These are phyloP conservation scores for Escallonia herrerae DNA, from an alignment of 129 eudicot species.

Conservation along the genomic window DNA sequence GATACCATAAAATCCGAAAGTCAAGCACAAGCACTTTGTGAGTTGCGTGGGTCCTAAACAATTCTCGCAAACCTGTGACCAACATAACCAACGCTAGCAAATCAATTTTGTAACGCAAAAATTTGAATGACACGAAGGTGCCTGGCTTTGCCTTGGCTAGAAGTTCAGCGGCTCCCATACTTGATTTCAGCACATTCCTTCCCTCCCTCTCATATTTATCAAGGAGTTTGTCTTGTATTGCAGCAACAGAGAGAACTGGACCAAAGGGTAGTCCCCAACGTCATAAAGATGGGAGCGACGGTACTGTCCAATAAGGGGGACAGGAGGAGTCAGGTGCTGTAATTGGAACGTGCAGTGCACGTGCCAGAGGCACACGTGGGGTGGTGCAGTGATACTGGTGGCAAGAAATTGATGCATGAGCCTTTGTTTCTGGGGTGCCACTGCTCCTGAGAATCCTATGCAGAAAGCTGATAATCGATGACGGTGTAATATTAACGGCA, in stretches of 20 bases:
- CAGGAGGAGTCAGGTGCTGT: conserved; percentile 13
- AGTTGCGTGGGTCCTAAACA: no score
- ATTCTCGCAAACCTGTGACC: no score
- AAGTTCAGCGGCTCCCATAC: no score
- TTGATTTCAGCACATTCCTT: not conserved
- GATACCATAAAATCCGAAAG: no score
- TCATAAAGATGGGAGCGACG: conserved; percentile 6
- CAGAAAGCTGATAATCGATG: conserved; percentile 12
- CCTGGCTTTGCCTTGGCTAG: no score
- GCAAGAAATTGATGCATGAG: no score
- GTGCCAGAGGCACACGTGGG: conserved; percentile 60
- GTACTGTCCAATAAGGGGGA: conserved; percentile 37
- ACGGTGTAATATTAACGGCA: conserved; percentile 22
- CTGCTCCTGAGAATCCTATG: conserved; percentile 28
- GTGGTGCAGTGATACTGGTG: conserved; percentile 9
- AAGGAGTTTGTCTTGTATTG: conserved; percentile 54
- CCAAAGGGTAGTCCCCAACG: conserved; percentile 25
- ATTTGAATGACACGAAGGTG: no score
- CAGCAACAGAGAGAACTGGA: conserved; percentile 10
- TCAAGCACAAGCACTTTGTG: no score
- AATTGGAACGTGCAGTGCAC: conserved; percentile 43
- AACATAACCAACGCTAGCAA: not conserved
- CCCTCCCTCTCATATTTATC: conserved; percentile 31
- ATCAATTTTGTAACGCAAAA: not conserved
- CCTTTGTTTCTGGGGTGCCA: not conserved